Percentiles rank a stretch among this genome's conserved stretches.
These are phyloP conservation scores for Sporothrix brasiliensis DNA, from an alignment of 2,329 filamentous ascomycete species.

Conservation along the genomic window DNA sequence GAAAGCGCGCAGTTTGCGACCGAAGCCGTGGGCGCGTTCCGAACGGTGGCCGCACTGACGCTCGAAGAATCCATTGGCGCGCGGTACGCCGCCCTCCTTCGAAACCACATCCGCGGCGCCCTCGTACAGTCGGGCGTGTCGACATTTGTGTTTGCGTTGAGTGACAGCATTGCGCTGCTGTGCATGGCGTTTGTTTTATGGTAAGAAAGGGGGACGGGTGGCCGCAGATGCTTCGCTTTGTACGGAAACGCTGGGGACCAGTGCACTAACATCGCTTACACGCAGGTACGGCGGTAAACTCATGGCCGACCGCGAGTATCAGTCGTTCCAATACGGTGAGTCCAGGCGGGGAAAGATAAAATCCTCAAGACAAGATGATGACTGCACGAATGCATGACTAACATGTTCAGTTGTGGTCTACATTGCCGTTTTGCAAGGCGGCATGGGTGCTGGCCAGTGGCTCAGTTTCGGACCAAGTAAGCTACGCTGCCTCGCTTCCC, in stretches of 20 bases:
- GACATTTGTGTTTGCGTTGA: conserved; percentile 68
- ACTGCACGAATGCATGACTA: too few species aligned
- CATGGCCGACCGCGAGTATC: conserved; percentile 42
- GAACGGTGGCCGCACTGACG: conserved; percentile 70
- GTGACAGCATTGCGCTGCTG: conserved; percentile 66
- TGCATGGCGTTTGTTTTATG: conserved; percentile 67
- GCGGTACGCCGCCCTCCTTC: conserved; percentile 63
- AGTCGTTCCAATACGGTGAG: conserved; percentile 42
- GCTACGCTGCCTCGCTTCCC: conserved; percentile 21
- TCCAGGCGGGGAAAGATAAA: not conserved
- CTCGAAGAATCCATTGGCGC: conserved; percentile 67
- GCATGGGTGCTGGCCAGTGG: conserved; percentile 43
- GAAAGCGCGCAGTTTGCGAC: conserved; percentile 74
- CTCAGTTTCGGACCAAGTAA: conserved; percentile 42
- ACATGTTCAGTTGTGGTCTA: conserved; percentile 41
- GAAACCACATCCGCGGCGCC: conserved; percentile 60
- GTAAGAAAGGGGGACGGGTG: conserved; percentile 36
- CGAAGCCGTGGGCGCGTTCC: conserved; percentile 72
- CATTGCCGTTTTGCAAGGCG: conserved; percentile 43
- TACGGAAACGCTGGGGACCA: not conserved
- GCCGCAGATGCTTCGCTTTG: not conserved
- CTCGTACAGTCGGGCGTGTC: conserved; percentile 64
- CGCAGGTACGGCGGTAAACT: conserved; percentile 40
- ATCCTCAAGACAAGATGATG: too few species aligned
- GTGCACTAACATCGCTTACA: not conserved